These are phyloP conservation scores for Nectriaceae sp. DNA, from an alignment of 2,329 filamentous ascomycete genomes.

Conservation along the genomic window DNA sequence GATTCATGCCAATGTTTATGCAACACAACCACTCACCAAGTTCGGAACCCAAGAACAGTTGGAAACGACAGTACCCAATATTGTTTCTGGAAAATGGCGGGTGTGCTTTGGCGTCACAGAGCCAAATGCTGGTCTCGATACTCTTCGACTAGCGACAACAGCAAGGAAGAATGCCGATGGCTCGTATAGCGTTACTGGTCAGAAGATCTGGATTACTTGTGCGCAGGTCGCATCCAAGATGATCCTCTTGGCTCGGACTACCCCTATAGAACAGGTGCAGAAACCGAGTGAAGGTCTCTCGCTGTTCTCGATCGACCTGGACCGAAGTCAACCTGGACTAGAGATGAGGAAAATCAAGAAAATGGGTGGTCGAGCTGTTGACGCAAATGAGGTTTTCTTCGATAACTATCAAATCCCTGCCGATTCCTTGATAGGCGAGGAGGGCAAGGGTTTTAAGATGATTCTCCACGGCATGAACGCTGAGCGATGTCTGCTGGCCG, in stretches of 20 bases:
- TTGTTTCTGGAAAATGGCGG: constrained; percentile 71
- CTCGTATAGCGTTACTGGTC: constrained; percentile 69
- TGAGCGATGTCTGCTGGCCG: constrained; percentile 73
- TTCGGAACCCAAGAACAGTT: constrained; percentile 70
- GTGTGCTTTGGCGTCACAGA: constrained; percentile 87
- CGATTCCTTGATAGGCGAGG: constrained; percentile 66
- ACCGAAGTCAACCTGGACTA: constrained; percentile 59
- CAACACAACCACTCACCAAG: constrained; percentile 72
- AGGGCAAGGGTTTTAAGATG: constrained; percentile 78
- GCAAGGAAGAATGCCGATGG: constrained; percentile 57
- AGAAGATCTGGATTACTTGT: constrained; percentile 90
- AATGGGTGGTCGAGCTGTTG: constrained; percentile 81
- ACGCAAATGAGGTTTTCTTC: constrained; percentile 88
- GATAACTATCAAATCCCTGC: constrained; percentile 71
- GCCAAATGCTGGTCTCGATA: constrained; percentile 78
- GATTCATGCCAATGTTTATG: constrained; percentile 70
- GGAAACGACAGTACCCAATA: constrained; percentile 63
- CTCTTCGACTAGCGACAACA: constrained; percentile 66
- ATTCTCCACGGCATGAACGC: constrained; percentile 81
- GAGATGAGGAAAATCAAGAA: constrained; percentile 75
- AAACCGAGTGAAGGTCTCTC: constrained; percentile 77
- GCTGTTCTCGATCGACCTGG: constrained; percentile 78
- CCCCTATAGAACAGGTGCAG: constrained; percentile 63
- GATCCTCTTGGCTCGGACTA: constrained; percentile 80
- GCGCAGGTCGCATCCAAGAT: constrained; percentile 82